Evolutionary conservation across 2,329 filamentous ascomycete genomes (phyloP).

Genomic region (Sclerotinia borealis): DNA sequence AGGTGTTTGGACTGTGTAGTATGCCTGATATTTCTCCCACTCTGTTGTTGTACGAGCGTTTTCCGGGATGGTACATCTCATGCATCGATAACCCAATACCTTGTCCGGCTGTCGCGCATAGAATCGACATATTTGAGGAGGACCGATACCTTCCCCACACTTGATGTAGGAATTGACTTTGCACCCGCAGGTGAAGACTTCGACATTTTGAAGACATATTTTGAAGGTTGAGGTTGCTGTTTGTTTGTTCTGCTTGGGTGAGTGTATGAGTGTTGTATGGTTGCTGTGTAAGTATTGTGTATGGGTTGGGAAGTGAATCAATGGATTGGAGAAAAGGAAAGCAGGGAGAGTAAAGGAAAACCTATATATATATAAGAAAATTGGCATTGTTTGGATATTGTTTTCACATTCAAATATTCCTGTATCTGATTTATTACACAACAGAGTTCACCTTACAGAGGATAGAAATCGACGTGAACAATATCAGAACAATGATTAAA

Average conservation of each 20-base stretch:
- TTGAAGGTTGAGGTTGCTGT: background rate
- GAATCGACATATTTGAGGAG: background rate
- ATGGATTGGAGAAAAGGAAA: background rate
- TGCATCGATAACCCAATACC: no score
- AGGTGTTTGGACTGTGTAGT: no score
- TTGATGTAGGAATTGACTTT: no score
- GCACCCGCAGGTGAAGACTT: background rate
- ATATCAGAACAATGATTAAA: background rate
- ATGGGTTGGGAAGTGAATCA: no score
- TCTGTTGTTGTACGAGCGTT: no score
- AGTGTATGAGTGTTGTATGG: no score
- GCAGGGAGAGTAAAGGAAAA: background rate
- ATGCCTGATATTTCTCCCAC: no score
- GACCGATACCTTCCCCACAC: no score
- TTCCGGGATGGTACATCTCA: no score
- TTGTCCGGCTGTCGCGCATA: background rate
- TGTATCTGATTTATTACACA: background rate
- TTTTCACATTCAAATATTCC: background rate
- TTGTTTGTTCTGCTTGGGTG: background rate
- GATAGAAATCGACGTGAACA: background rate
- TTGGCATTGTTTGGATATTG: background rate
- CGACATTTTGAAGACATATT: background rate
- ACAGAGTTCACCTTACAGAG: background rate
- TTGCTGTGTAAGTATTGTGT: background rate
- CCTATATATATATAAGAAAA: background rate